Evolutionary conservation across 2,329 filamentous ascomycete species (phyloP), one percentile per base, ranked within the genome.

Genomic region (Colletotrichum cuscutae): DNA sequence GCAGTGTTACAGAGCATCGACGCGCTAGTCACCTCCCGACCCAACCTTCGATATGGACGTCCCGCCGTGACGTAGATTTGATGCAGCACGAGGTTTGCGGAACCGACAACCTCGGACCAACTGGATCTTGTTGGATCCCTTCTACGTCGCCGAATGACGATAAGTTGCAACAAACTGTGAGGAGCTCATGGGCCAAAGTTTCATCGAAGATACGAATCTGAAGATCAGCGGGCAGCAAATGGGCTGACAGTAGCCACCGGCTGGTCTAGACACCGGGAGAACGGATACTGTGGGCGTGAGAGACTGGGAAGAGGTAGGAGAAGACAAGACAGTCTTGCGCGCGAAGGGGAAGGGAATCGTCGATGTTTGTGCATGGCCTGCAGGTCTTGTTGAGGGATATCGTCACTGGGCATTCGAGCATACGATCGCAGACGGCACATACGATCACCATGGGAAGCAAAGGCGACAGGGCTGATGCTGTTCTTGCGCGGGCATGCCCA

Each of bases 271-370:
- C 66, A 49, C 71, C 60, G 71, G 52, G 53, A 11, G 32, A 60
- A 61, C 56, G 67, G 49, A 70, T 56, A 65, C 71, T n/a, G 13
- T 42, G 59, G 56, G 56, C 37, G 70, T 65, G 70, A 65, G 71
- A 71, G 61, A 73, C 59, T 49, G 52, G 35, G 53, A 70, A 28
- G 70, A 72, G 35, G 49, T 60, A 73, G 65, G 60, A 73, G 64
- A 42, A 49, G 11, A 70, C 35, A n/a, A 49, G n/a, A 32, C 19
- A 13, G n/a, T 49, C 32, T n/a, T 49, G 42, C 42, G 42, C 19
- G 42, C 42, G 42, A 11, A 8, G 32, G 12, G 49, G 13, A 30
- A 22, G 13, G 35, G 15, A 28, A 65, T 58, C 52, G 35, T 61
- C 46, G 32, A 56, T 28, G 30, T 30, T 71, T 70, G 54, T 26